These are phyloP conservation scores for Pseudogymnoascus sp. DNA, from an alignment of 2,329 filamentous ascomycete genomes.

Conservation along the genomic window DNA sequence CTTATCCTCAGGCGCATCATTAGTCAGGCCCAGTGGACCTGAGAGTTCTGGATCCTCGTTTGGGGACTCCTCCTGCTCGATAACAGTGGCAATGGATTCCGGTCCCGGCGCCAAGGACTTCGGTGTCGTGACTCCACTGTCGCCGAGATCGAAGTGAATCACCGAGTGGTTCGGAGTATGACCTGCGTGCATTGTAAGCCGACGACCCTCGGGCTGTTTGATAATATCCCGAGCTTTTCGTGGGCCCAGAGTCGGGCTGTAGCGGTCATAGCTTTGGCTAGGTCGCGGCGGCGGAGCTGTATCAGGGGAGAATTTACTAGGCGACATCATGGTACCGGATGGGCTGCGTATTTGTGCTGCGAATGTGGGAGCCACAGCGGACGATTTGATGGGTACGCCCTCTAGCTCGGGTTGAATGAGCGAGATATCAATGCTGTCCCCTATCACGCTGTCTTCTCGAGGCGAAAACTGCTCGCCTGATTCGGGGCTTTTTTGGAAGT, in stretches of 20 bases:
- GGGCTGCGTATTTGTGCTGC: conserved; percentile 24
- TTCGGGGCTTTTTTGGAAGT: conserved; percentile 18
- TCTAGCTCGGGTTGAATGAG: conserved; percentile 52
- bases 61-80: not conserved
- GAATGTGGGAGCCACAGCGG: conserved; percentile 35
- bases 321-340: conserved; percentile 14
- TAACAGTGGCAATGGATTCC: conserved; percentile 8
- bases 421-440: conserved; percentile 45
- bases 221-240: conserved; percentile 16
- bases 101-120: conserved; percentile 9
- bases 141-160: conserved; percentile 42
- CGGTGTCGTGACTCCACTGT: conserved; percentile 22
- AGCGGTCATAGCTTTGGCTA: conserved; percentile 8
- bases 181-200: conserved; percentile 53
- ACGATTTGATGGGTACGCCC: conserved; percentile 47
- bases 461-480: conserved; percentile 14
- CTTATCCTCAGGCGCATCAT: conserved; percentile 48
- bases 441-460: conserved; percentile 15
- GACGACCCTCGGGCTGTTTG: conserved; percentile 33
- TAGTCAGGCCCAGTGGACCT: conserved; percentile 46
- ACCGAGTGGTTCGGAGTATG: conserved; percentile 51
- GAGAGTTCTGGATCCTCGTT: conserved; percentile 37
- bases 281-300: conserved; percentile 15
- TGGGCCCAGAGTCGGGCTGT: not conserved
- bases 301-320: conserved; percentile 21